Evolutionary conservation across 2,329 filamentous ascomycete genomes (phyloP).

Genomic region (Cladophialophora yegresii): DNA sequence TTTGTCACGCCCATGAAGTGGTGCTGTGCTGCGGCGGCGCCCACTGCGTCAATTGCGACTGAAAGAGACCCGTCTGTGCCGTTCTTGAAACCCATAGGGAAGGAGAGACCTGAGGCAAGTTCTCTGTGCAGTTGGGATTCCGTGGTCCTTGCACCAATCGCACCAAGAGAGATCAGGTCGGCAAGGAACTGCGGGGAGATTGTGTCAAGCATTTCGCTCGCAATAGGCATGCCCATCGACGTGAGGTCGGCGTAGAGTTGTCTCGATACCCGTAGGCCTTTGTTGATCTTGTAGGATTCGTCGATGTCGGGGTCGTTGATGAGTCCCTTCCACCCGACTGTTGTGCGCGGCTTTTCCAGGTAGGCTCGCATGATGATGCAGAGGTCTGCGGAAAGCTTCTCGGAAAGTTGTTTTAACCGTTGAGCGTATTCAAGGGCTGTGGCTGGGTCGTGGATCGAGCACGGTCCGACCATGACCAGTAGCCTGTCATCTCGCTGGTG

Average conservation of each 20-base stretch:
- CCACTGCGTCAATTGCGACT: conserved; percentile 93
- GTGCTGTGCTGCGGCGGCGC: conserved; percentile 85
- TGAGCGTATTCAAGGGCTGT: conserved; percentile 93
- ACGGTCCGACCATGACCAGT: conserved; percentile 86
- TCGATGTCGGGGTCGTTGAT: conserved; percentile 99
- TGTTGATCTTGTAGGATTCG: conserved; percentile 98
- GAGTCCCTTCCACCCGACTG: conserved; percentile 96
- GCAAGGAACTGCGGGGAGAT: conserved; percentile 97
- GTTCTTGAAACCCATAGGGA: conserved; percentile 99
- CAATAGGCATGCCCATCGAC: conserved; percentile 88
- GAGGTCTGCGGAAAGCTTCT: conserved; percentile 85
- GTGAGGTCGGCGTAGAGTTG: conserved; percentile 94
- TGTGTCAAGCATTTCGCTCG: conserved; percentile 96
- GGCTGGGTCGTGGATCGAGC: conserved; percentile 93
- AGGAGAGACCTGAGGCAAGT: conserved; percentile 87
- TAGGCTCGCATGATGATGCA: conserved; percentile 97
- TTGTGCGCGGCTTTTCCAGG: conserved; percentile 97
- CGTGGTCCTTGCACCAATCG: conserved; percentile 92
- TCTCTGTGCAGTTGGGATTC: conserved; percentile 96
- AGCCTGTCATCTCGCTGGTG: conserved; percentile 63
- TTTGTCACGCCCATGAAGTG: conserved; percentile 98
- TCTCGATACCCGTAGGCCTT: conserved; percentile 81
- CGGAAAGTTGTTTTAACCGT: conserved; percentile 74
- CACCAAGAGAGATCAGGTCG: conserved; percentile 86
- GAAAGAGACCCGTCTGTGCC: conserved; percentile 88